A percentile compares a stretch with the other conserved stretches of the same genome.
These are phyloP conservation scores for Nissolia schottii DNA, from an alignment of 306 rosid genomes.

Conservation along the genomic window DNA sequence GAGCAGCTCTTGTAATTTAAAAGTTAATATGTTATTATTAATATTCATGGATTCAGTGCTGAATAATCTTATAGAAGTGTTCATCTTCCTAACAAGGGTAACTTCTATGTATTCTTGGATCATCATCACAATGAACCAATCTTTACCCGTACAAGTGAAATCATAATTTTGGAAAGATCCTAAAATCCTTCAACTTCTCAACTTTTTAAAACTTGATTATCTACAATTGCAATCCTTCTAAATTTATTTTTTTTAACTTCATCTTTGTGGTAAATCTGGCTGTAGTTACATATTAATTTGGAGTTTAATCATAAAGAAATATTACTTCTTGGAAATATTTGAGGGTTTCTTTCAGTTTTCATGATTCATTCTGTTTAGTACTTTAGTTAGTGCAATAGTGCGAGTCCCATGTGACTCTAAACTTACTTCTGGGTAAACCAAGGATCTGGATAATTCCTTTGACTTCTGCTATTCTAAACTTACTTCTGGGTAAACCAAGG, in stretches of 20 bases:
- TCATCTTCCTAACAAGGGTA: background rate
- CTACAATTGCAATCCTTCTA: background rate
- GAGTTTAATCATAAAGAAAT: background rate
- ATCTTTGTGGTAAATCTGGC: background rate
- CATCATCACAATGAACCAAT: background rate
- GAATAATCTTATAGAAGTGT: background rate
- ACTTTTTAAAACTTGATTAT: background rate
- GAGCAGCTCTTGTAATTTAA: background rate
- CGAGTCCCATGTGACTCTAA: background rate
- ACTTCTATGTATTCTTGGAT: background rate
- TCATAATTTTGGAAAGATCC: background rate
- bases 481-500: constrained; percentile 9
- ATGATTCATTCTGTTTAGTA: background rate
- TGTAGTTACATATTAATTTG: background rate
- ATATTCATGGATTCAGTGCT: background rate
- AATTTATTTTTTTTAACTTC: background rate
- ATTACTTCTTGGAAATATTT: background rate
- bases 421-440: constrained; percentile 2
- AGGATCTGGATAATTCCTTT: constrained; percentile 8
- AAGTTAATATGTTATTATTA: background rate
- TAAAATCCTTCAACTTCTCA: background rate
- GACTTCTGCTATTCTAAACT: background rate
- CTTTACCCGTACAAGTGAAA: background rate
- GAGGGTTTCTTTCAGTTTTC: background rate
- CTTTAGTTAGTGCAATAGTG: background rate